Base-by-base conservation (phyloP, 2,329 filamentous ascomycete genomes). In the Ceratocystis lukuohia region DNA sequence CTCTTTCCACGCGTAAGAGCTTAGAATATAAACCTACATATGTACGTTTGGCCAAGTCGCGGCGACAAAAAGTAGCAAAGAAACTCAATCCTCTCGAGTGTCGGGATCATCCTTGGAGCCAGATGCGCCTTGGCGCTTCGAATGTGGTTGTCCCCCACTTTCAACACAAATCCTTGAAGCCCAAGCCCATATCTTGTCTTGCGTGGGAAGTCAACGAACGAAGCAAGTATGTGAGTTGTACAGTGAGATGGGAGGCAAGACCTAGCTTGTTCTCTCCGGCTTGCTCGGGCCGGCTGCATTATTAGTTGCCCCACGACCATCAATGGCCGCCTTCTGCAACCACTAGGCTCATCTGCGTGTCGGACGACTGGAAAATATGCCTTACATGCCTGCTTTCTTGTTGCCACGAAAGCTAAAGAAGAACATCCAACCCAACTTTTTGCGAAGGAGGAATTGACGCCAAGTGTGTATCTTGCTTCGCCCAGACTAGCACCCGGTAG, bases 21-120 rank as follows among this genome's bases (percentile, higher is more conserved):
- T 37, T 37, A 37, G 37, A 41, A 41, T 4, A 41, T 41, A 12
- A 12, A 41, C 37, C 3, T 41, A 41, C 37, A 41, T 41, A 12
- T 12, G 37, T 41, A 41, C 37, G 37, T 12, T 41, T 41, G 37
- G 37, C 37, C 3, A 10, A 41, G 37, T 41, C 10, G 37, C 12
- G 37, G 37, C 2, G 37, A 41, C 37, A 41, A 41, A 41, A 41
- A 41, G 37, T 41, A 41, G 37, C 37, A 41, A 33, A 41, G 10
- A 41, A 41, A 12, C 37, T 41, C 37, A 41, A 41, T 41, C 37
- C 37, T 41, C 37, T 41, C 37, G 2, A 33, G n/a, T 20, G 53
- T 59, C 28, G 6, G 53, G 53, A 59, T 59, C 25, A 59, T 59
- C 53, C 53, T 37, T 59, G 53, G n/a, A 59, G 7, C 53, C 33